A percentile compares a stretch with the other conserved stretches of the same genome.
These are phyloP conservation scores for Hysterium pulicare DNA, from an alignment of 2,329 filamentous ascomycete genomes.

Conservation along the genomic window DNA sequence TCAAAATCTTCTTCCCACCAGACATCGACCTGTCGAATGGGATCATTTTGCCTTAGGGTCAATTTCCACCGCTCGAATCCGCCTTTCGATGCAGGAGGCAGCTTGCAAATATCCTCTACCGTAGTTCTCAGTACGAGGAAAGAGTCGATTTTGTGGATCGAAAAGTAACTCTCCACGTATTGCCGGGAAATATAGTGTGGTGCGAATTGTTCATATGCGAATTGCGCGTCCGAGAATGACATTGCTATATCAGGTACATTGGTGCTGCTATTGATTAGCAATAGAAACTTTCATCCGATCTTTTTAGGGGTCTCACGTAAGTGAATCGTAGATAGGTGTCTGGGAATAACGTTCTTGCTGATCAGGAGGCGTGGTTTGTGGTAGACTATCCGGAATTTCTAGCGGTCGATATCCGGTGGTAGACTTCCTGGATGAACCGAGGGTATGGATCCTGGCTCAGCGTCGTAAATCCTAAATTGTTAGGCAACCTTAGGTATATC, in stretches of 20 bases:
- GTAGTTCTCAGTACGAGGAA: constrained; percentile 51
- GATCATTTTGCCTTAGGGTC: constrained; percentile 48
- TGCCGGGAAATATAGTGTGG: constrained; percentile 52
- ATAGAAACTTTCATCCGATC: not conserved
- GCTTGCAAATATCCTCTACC: constrained; percentile 47
- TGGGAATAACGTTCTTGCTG: constrained; percentile 45
- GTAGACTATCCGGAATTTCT: constrained; percentile 43
- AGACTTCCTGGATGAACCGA: constrained; percentile 43
- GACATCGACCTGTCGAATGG: constrained; percentile 42
- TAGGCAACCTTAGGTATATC: too few relatives aligned
- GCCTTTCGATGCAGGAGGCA: constrained; percentile 18
- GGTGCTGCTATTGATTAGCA: constrained; percentile 38
- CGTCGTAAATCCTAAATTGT: constrained; percentile 50
- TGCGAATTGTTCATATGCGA: constrained; percentile 55
- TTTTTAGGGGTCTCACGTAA: constrained; percentile 44
- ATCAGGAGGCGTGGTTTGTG: constrained; percentile 39
- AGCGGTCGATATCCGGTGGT: constrained; percentile 49
- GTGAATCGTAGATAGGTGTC: constrained; percentile 51
- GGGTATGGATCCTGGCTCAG: constrained; percentile 35
- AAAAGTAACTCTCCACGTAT: constrained; percentile 53
- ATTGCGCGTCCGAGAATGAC: constrained; percentile 53
- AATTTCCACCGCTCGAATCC: constrained; percentile 42
- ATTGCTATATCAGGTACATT: constrained; percentile 58
- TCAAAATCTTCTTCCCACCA: constrained; percentile 56
- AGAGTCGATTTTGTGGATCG: constrained; percentile 47